Conservation (phyloP, 2,329 filamentous ascomycete genomes). For the Graphiopsis chlorocephala region DNA sequence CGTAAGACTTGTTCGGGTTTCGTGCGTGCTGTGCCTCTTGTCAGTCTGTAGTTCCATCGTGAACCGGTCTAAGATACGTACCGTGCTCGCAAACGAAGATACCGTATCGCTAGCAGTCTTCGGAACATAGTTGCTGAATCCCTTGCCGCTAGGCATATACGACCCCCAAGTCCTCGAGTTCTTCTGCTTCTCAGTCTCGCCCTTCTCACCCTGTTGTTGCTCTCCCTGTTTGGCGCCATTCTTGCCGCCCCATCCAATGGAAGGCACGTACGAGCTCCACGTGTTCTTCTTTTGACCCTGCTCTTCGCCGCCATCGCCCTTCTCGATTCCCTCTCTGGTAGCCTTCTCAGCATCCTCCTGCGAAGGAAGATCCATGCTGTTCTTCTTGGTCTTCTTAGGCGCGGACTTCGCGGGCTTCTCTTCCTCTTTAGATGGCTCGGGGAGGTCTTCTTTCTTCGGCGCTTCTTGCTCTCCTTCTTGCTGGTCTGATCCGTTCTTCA, state of each 20-base stretch:
- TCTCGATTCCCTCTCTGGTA: constrained; percentile 25
- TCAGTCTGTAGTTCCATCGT: neutral
- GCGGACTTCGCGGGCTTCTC: constrained; percentile 20
- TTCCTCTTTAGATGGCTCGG: constrained; percentile 23
- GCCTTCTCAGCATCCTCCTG: constrained; percentile 37
- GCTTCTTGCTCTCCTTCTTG: constrained; percentile 26
- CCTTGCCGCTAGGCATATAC: constrained; percentile 48
- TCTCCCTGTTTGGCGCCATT: constrained; percentile 20
- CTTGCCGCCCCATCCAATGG: constrained; percentile 21
- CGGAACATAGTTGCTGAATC: constrained; percentile 48
- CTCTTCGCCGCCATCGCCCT: constrained; percentile 18
- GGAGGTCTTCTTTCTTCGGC: constrained; percentile 21
- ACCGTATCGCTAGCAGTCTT: constrained; percentile 39
- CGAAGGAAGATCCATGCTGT: constrained; percentile 29
- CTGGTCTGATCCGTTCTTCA: constrained; percentile 20
- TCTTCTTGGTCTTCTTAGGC: constrained; percentile 29
- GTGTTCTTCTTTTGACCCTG: constrained; percentile 26
- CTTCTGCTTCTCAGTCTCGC: constrained; percentile 34
- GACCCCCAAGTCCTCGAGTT: constrained; percentile 44
- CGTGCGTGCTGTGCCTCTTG: constrained; percentile 36
- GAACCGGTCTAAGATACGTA: constrained; percentile 18
- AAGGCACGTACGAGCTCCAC: constrained; percentile 33
- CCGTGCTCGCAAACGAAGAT: constrained; percentile 44
- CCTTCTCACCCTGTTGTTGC: constrained; percentile 19
- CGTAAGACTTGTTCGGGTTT: constrained; percentile 48